Evolutionary conservation across 345 rosid genomes (phyloP).

Genomic region (Populus alba): DNA sequence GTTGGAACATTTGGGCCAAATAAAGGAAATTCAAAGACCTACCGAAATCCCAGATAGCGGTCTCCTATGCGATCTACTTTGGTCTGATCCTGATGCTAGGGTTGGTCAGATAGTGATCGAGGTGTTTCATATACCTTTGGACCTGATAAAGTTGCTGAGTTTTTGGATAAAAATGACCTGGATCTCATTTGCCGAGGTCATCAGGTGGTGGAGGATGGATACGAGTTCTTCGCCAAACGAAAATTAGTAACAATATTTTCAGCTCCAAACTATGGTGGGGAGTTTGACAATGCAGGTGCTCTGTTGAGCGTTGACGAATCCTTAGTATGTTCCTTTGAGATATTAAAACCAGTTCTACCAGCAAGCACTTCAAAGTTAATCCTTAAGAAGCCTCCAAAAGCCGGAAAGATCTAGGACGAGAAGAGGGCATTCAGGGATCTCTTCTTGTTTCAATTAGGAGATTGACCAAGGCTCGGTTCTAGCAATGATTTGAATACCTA

Average conservation of each 20-base stretch:
- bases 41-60: slow-evolving; percentile 89
- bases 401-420: slow-evolving; percentile 32
- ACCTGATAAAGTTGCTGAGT: slow-evolving; percentile 72
- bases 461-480: slow-evolving; percentile 13
- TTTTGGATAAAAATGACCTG: slow-evolving; percentile 84
- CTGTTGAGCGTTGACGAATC: slow-evolving; percentile 67
- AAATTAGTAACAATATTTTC: slow-evolving; percentile 55
- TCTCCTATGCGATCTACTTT: slow-evolving; percentile 92
- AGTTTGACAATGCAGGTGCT: slow-evolving; percentile 97
- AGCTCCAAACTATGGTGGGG: slow-evolving; percentile 79
- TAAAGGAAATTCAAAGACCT: slow-evolving; percentile 77
- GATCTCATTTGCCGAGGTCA: slow-evolving; percentile 98
- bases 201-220: slow-evolving; percentile 99
- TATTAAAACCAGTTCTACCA: slow-evolving; percentile 67
- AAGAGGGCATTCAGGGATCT: slow-evolving; percentile 3
- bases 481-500: not conserved
- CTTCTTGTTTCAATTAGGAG: slow-evolving; percentile 7
- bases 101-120: slow-evolving; percentile 80
- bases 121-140: slow-evolving; percentile 95
- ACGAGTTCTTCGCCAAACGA: slow-evolving; percentile 86
- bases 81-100: slow-evolving; percentile 90
- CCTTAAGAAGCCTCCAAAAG: slow-evolving; percentile 63
- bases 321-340: slow-evolving; percentile 89
- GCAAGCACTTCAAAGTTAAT: slow-evolving; percentile 31
- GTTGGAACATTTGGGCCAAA: slow-evolving; percentile 64